phyloP scores from a whole-genome alignment of 768 basidiomycete species.

The Boletus coccyginus region DNA sequence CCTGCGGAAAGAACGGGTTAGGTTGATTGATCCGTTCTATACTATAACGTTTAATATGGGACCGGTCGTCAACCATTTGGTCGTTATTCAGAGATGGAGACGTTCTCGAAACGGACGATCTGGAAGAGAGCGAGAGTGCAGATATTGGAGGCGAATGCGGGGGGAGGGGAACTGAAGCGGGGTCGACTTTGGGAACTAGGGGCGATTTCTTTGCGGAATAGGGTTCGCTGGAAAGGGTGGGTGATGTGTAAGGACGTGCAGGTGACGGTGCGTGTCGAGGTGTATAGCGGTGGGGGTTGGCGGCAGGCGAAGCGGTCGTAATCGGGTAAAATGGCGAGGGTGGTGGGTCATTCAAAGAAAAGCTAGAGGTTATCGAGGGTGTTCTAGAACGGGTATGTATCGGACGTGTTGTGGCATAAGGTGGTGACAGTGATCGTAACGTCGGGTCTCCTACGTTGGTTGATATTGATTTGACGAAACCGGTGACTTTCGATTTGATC shows the following conservation, averaged over 20 bases:
- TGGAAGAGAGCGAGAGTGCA: slow-evolving; percentile 72
- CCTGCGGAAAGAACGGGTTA: slow-evolving; percentile 11
- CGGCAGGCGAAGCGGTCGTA: slow-evolving; percentile 51
- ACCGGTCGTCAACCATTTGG: slow-evolving; percentile 40
- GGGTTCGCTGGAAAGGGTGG: slow-evolving; percentile 25
- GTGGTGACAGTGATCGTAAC: slow-evolving; percentile 38
- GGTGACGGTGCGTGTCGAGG: slow-evolving; percentile 35
- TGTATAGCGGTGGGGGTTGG: slow-evolving; percentile 56
- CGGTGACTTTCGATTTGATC: slow-evolving; percentile 64
- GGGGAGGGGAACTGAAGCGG: slow-evolving; percentile 55
- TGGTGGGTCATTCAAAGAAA: slow-evolving; percentile 26
- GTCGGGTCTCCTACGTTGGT: slow-evolving; percentile 25
- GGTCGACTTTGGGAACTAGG: slow-evolving; percentile 44
- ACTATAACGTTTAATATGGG: slow-evolving; percentile 39
- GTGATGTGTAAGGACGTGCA: slow-evolving; percentile 31
- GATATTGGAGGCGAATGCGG: slow-evolving; percentile 72
- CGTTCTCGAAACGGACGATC: slow-evolving; percentile 61
- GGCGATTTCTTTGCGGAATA: slow-evolving; percentile 13
- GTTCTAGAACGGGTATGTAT: slow-evolving; percentile 25
- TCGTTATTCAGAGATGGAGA: slow-evolving; percentile 41
- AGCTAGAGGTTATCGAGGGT: slow-evolving; percentile 29
- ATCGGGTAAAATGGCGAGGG: slow-evolving; percentile 50
- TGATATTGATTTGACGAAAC: slow-evolving; percentile 37
- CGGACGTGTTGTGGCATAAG: slow-evolving; percentile 31
- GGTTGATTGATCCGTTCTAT: slow-evolving; percentile 19